These are phyloP conservation scores for Fraxinus cuspidata DNA, from an alignment of 257 asterid species.

Conservation along the genomic window DNA sequence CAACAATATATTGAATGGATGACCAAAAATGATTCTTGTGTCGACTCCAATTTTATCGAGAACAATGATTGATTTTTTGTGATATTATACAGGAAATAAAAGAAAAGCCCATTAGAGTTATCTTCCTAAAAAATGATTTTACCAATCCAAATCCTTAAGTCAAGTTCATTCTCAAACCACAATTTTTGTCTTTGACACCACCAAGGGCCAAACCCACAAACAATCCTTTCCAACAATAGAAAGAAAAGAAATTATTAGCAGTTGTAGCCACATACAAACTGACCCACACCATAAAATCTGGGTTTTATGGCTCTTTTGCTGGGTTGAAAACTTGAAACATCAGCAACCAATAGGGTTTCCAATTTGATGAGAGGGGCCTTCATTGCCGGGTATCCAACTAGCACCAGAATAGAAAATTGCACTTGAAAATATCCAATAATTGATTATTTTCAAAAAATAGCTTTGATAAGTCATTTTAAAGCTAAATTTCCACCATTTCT, in stretches of 20 bases:
- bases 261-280: slow-evolving; percentile 19
- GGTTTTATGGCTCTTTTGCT: slow-evolving; percentile 32
- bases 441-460: slow-evolving; percentile 10
- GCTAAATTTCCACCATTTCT: slow-evolving; percentile 23
- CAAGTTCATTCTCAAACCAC: slow-evolving; percentile 13
- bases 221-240: slow-evolving; percentile 24
- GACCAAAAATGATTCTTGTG: no score
- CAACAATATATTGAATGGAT: no score
- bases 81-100: no score
- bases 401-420: slow-evolving; percentile 16
- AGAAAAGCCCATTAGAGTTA: no score
- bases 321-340: slow-evolving; percentile 1
- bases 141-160: no score
- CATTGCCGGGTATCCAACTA: slow-evolving; percentile 37
- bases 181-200: not conserved
- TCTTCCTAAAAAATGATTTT: no score
- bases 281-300: slow-evolving; percentile 53
- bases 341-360: slow-evolving; percentile 28
- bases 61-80: no score
- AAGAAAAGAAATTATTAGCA: slow-evolving; percentile 19
- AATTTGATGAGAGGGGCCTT: slow-evolving; percentile 29
- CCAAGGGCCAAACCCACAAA: slow-evolving; percentile 22
- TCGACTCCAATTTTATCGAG: no score
- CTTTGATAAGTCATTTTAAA: slow-evolving; percentile 27
- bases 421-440: slow-evolving; percentile 7